phyloP scores from a whole-genome alignment of 257 asterid genomes.

The Plantago ovata region DNA sequence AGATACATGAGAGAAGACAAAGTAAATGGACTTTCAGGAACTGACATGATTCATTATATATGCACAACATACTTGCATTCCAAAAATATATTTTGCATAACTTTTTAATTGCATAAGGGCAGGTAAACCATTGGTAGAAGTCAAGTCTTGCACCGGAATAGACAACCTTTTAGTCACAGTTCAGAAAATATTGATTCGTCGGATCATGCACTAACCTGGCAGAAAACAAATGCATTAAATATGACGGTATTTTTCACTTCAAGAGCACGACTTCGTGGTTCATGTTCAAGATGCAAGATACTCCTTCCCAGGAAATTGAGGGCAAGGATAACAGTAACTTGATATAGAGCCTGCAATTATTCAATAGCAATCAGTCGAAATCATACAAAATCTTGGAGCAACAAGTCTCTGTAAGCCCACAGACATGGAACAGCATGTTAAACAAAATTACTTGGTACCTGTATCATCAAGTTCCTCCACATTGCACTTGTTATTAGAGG shows the following conservation, averaged over 20 bases:
- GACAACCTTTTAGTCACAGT: too few relatives aligned
- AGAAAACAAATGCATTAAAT: slow-evolving; percentile 86
- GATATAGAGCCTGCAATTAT: slow-evolving; percentile 68
- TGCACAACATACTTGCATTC: too few relatives aligned
- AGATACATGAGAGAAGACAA: neutral
- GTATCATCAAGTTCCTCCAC: slow-evolving; percentile 92
- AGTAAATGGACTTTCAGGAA: too few relatives aligned
- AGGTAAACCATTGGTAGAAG: neutral
- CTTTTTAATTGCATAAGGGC: too few relatives aligned
- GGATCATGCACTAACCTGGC: slow-evolving; percentile 51
- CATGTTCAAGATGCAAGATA: slow-evolving; percentile 57
- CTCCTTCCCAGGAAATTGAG: slow-evolving; percentile 76
- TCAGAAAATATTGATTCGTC: neutral
- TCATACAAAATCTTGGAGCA: neutral
- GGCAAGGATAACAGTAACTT: slow-evolving; percentile 72
- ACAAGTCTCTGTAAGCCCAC: neutral
- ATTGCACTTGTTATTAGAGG: slow-evolving; percentile 87
- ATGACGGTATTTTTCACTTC: slow-evolving; percentile 75
- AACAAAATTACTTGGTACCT: slow-evolving; percentile 39
- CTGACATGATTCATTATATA: too few relatives aligned
- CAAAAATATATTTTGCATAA: too few relatives aligned
- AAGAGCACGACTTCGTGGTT: slow-evolving; percentile 40
- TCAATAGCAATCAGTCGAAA: neutral
- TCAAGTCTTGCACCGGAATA: neutral
- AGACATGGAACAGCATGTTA: neutral